Evolutionary conservation across 805 yeast species (phyloP), one percentile per base, ranked within the genome.

Genomic region (Wickerhamiella allomyrinae): DNA sequence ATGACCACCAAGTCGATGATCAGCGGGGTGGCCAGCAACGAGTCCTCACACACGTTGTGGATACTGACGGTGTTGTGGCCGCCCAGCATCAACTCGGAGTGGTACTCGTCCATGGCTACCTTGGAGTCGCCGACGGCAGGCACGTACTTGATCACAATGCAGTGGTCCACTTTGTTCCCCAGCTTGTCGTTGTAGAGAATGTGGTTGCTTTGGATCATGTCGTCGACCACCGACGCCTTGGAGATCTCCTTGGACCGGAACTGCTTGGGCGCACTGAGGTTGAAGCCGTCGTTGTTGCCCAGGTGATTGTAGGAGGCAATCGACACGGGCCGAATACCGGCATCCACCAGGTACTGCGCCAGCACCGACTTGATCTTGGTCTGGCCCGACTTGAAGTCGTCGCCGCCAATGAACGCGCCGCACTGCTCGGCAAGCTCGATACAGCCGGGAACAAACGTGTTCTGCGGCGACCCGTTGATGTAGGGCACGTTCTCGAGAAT

Each of bases 91-190:
- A 87, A 76, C 65, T 87, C 96, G 43, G 93, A 80, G 68, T 89
- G 85, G 68, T 87, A 87, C 67, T 89, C 96, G 63, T 87, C 97
- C 96, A 87, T 89, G 41, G 97, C 97, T 49, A 87, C 95, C 69
- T 87, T 87, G 50, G 91, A 78, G 64, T 87, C 97, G 29, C 94
- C 95, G 39, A 87, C 96, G 7, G 96, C 95, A 43, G 83, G 81
- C 59, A 89, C 67, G 63, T 87, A 86, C 67, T 87, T 87, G 69
- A 87, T 87, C 47, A 87, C 96, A 61, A 87, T 87, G 66, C 94
- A 81, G 63, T 87, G 97, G 57, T 87, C 96, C 48, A 89, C 80
- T 48, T 70, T 72, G 49, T 75, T 71, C 39, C 95, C 94, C 35
- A 68, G 58, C 63, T 82, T 76, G 39, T 82, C 77, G 58, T 84